Percentiles rank a stretch among this genome's conserved stretches.
Conservation (phyloP, 306 rosid species). For the apple (Malus domestica) region ASM211411v1 NC_041798.1:35817501-35818000, state of each 20-base stretch:
- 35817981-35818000: neutral
- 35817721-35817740: constrained; percentile 40
- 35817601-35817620: constrained; percentile 5
- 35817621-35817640: constrained; percentile 19
- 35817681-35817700: neutral
- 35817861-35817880: constrained; percentile 68
- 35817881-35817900: constrained; percentile 87
- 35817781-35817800: neutral
- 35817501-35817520: too few species aligned
- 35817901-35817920: constrained; percentile 92
- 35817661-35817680: neutral
- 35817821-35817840: constrained; percentile 81
- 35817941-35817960: constrained; percentile 37
- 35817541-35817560: neutral
- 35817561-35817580: neutral
- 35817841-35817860: constrained; percentile 86
- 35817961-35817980: neutral
- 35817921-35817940: constrained; percentile 96
- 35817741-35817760: neutral
- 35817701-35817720: constrained; percentile 41
- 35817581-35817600: neutral
- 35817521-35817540: neutral
- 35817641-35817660: constrained; percentile 16
- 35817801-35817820: neutral
- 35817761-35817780: neutral